phyloP scores from a whole-genome alignment of 1,139 yeast species.

The Lodderomyces jiufengensis region DNA sequence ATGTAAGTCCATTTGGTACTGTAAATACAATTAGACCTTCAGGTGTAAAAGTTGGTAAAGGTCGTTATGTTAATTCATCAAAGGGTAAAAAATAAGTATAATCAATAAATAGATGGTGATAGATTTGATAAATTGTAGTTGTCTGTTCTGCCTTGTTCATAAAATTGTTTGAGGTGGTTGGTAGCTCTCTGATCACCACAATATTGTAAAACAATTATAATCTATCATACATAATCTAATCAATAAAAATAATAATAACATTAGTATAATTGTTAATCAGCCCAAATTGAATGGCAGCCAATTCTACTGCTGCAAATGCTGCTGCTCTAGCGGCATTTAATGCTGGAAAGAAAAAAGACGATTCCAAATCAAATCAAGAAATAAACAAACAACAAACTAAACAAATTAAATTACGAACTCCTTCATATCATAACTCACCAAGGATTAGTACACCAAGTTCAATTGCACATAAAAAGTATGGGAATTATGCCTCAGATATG shows the following conservation, averaged over 20 bases:
- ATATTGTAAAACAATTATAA: too few species aligned
- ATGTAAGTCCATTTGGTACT: slow-evolving; percentile 81
- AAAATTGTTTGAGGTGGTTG: too few species aligned
- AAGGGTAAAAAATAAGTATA: slow-evolving; percentile 35
- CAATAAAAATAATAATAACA: too few species aligned
- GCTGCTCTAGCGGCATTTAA: slow-evolving; percentile 37
- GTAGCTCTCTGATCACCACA: too few species aligned
- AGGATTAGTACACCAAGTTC: background rate
- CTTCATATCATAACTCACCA: background rate
- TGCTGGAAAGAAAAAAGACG: slow-evolving; percentile 16
- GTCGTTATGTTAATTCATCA: slow-evolving; percentile 72
- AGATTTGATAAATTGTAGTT: background rate
- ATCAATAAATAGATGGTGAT: background rate
- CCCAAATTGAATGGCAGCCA: background rate
- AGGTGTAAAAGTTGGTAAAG: slow-evolving; percentile 78
- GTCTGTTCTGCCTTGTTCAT: too few species aligned
- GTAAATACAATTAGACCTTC: slow-evolving; percentile 59
- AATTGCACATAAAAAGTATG: background rate
- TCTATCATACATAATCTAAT: too few species aligned
- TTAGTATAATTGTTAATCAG: too few species aligned
- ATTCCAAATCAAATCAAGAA: slow-evolving; percentile 2
- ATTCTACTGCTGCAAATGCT: slow-evolving; percentile 23
- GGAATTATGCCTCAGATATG: background rate
- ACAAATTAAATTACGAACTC: slow-evolving; percentile 2
- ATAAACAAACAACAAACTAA: slow-evolving; percentile 1